Evolutionary conservation across 2,329 filamentous ascomycete species (phyloP), one percentile per base, ranked within the genome.

Genomic region (Talaromyces funiculosus): DNA sequence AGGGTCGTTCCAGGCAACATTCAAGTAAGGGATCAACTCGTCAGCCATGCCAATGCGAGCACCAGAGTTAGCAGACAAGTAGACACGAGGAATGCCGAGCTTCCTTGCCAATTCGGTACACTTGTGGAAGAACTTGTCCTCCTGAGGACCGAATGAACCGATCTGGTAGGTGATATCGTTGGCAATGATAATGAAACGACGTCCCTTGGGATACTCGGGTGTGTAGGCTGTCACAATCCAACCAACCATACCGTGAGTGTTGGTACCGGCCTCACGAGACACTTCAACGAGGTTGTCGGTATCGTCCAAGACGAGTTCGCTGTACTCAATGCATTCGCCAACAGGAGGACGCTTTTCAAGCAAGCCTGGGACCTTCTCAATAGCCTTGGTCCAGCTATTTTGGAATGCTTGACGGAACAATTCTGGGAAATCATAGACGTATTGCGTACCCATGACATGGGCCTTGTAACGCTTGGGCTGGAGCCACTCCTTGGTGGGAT

Each of bases 131-230:
- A 96, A 99, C 69, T 90, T 89, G 77, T 99, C 94, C 80, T 99
- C 94, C 78, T 89, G 88, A 42, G 94, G 94, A 57, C 94, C 94
- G 74, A 99, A 99, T 1, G 91, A 96, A 71, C 94, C 94, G 74
- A 97, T 99, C 83, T 95, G 95, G 84, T 91, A 97, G 18, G 94
- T 99, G 75, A 99, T 99, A 73, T 99, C 94, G 83, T 99, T 99
- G 83, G 94, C 92, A 64, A 99, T 88, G 66, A 99, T 90, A 73
- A 99, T 87, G 78, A 97, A 97, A 72, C 90, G 90, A 67, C 94
- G 86, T 62, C 94, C 94, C 65, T 86, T 84, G 61, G 94, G 93
- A 74, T 99, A 99, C 77, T 99, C 94, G 9, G 94, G 94, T 1
- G 94, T 97, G 73, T 87, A 91, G 16, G 92, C 94, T 64, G 90